Evolutionary conservation across 1,284 basidiomycete genomes (phyloP), one percentile per base, ranked within the genome.

Genomic region (Boletus sp.): DNA sequence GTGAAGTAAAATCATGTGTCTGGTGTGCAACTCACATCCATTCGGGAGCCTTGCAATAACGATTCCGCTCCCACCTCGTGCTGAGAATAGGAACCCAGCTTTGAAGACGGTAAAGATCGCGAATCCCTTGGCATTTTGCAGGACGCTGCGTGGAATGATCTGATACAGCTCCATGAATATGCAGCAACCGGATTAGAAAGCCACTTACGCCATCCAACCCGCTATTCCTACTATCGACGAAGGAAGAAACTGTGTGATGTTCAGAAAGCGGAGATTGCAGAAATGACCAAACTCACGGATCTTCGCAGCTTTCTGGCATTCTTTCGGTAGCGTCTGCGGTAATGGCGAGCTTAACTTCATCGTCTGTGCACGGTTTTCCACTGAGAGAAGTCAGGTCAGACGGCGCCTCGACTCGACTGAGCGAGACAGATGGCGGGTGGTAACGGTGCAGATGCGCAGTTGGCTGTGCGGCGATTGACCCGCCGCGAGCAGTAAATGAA

Each of bases 21-120:
- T 48, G 20, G 35, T n/a, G 14, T 38, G 47, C 17, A 22, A 76
- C 89, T 72, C 63, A 91, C 90, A 72, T 55, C 94, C 95, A 68
- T 96, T 81, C 3, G 83, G 75, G 14, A 93, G 73, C 53, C 76
- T 83, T 4, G 93, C 94, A 40, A 99, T 94, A 22, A 98, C 96
- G 10, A 99, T 71, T 1, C 95, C 95, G 25, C 84, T 87, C 5
- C 95, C 95, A 17, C 87, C 96, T 54, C 86, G 70, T 4, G 85
- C 85, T 36, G 85, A 86, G 66, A 89, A 82, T 12, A 89, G 64
- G 58, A 88, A 87, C 1, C 87, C 85, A 25, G 84, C 87, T 64
- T 90, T 90, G 69, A 88, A 77, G 46, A 90, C 76, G 7, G 82
- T 86, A 63, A 89, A 90, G 49, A 93, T 88, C 34, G 88, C 88